phyloP scores from a whole-genome alignment of 768 basidiomycete genomes.

The Candolleomyces efflorescens region DNA sequence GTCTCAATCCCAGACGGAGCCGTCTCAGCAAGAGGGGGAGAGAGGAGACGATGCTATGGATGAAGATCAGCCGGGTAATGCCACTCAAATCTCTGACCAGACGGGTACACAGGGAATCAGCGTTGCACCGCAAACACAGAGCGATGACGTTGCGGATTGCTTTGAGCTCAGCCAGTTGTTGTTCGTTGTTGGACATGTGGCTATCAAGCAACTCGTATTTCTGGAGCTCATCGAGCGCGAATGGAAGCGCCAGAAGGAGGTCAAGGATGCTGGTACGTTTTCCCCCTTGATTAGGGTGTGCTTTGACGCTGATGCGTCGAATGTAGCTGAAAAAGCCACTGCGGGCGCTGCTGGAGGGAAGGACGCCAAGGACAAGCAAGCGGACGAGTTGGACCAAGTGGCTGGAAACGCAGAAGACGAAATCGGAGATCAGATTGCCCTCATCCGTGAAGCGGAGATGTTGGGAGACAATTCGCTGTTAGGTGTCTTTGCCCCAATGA shows the following conservation, averaged over 20 bases:
- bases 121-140: slow-evolving; percentile 20
- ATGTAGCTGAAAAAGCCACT: slow-evolving; percentile 55
- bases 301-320: neutral
- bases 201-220: slow-evolving; percentile 96
- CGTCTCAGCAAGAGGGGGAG: slow-evolving; percentile 20
- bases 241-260: slow-evolving; percentile 95
- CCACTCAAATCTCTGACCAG: slow-evolving; percentile 16
- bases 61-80: slow-evolving; percentile 42
- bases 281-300: neutral
- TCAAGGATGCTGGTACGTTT: slow-evolving; percentile 66
- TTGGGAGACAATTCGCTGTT: slow-evolving; percentile 79
- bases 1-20: neutral
- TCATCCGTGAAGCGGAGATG: slow-evolving; percentile 81
- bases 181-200: slow-evolving; percentile 94
- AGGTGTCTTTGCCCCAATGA: slow-evolving; percentile 83
- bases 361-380: slow-evolving; percentile 55
- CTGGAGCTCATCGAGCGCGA: slow-evolving; percentile 94
- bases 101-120: neutral
- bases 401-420: slow-evolving; percentile 98
- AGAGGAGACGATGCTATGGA: slow-evolving; percentile 51
- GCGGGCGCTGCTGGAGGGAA: slow-evolving; percentile 26
- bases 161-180: slow-evolving; percentile 92
- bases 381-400: slow-evolving; percentile 94
- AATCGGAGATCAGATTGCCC: slow-evolving; percentile 88
- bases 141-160: slow-evolving; percentile 66